Evolutionary conservation across 352 stramenopile genomes (phyloP).

Genomic region (Elongisporangium prolatum): DNA sequence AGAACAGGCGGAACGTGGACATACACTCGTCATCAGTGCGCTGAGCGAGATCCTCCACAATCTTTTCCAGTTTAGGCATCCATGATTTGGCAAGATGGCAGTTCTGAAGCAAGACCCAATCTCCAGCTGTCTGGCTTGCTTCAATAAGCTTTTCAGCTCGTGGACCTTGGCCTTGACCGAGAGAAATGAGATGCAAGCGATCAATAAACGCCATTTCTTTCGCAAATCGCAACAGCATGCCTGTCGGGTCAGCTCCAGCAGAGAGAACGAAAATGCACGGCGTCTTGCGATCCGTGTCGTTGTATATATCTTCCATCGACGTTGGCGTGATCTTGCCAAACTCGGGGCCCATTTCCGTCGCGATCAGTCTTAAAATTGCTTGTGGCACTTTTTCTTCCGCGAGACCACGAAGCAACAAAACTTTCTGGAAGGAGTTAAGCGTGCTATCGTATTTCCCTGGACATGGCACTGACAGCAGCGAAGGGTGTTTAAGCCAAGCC

Average conservation of each 20-base stretch:
- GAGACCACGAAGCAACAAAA: conserved; percentile 72
- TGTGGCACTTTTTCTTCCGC: conserved; percentile 89
- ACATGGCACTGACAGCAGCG: conserved; percentile 38
- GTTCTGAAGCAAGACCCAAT: conserved; percentile 95
- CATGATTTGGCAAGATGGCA: conserved; percentile 93
- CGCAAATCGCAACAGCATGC: conserved; percentile 91
- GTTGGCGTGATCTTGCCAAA: conserved; percentile 83
- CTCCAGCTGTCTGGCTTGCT: conserved; percentile 64
- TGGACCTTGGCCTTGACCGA: conserved; percentile 91
- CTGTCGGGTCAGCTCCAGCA: conserved; percentile 88
- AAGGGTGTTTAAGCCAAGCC: conserved; percentile 42
- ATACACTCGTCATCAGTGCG: conserved; percentile 39
- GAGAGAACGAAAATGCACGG: conserved; percentile 94
- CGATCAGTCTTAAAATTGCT: conserved; percentile 83
- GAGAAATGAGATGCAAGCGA: conserved; percentile 88
- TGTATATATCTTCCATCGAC: conserved; percentile 93
- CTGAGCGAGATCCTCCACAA: conserved; percentile 84
- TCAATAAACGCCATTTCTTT: conserved; percentile 87
- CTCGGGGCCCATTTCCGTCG: conserved; percentile 72
- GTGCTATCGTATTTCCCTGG: conserved; percentile 32
- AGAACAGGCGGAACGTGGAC: conserved; percentile 87
- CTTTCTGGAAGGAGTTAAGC: conserved; percentile 69
- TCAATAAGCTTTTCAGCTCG: conserved; percentile 90
- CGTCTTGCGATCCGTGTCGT: conserved; percentile 87
- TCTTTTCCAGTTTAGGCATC: conserved; percentile 91